Base-by-base conservation (phyloP, 2,329 filamentous ascomycete genomes). In the Colletotrichum liaoningense region DNA sequence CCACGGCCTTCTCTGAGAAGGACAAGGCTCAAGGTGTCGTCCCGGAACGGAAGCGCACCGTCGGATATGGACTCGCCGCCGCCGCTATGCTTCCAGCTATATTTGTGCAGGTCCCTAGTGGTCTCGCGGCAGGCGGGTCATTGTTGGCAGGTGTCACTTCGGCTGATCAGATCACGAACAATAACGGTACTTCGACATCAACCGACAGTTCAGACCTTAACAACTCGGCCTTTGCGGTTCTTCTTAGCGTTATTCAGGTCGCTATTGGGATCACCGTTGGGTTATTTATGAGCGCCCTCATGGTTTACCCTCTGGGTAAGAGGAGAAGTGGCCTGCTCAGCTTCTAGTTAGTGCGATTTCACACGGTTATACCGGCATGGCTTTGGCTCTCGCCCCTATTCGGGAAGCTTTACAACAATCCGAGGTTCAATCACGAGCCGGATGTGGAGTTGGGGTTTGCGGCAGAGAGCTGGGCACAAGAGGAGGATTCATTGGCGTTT, bases 61-160 rank as follows among this genome's bases (percentile, higher is more conserved):
- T 91, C 6, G 91, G 93, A 14, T 95, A 95, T 80, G 93, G 93
- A 1, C 89, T 97, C 2, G 95, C 95, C 0, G 95, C 95, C 0
- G 94, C 94, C 0, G 93, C 94, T 1, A 94, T 98, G 87, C 84
- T 98, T 11, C 95, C 95, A 0, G 95, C 93, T 5, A 97, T 98
- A 75, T 97, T 97, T 75, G 89, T 92, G 2, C 90, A 91, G 75
- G 90, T 92, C 30, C 90, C 90, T 0, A 90, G 88, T 24, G 89
- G 90, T 33, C 82, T 92, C n/a, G 90, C 90, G 4, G 89, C 89
- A 0, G 86, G 86, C 33, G 90, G 90, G 1, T 90, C 89, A 16
- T 82, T 92, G 22, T 80, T 92, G 5, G 87, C 88, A 8, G 90
- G 91, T 19, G 82, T 93, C 67, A 85, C 84, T 5, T 87, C 85